Evolutionary conservation across 2,329 filamentous ascomycete genomes (phyloP), one percentile per base, ranked within the genome.

Genomic region (Eutypa lata): DNA sequence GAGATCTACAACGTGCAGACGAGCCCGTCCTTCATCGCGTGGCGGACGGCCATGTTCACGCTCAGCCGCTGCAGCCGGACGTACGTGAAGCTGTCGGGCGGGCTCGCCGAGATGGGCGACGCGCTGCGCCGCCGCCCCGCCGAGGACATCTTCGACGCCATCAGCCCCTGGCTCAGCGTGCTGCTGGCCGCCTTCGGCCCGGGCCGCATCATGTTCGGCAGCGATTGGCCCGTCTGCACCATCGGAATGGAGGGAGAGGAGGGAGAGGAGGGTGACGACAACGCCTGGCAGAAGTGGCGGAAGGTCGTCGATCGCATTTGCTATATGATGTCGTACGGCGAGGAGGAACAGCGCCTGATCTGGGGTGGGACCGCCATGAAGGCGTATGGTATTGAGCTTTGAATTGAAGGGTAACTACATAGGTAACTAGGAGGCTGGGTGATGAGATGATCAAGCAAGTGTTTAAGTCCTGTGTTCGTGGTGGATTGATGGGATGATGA

Each of bases 51-150:
- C 55, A 84, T 96, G 65, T 82, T 82, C 61, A 76, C 80, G 8
- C 84, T 95, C 64, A 82, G 86, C 60, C 79, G 79, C 53, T 82
- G 82, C 66, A 73, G 77, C 47, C 80, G 77, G 48, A 84, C 87
- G n/a, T 95, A 88, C 74, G 89, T 97, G 81, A 96, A 97, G 75
- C 81, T 97, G n/a, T 93, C 89, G 0, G 93, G 93, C 7, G 83
- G 80, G 46, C 92, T 97, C 70, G 85, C 88, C 18, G 90, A 96
- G 72, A 85, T 97, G 71, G 79, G 84, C 3, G 76, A 77, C 46
- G 69, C 75, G 11, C 73, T 86, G 58, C 76, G 75, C 61, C 68
- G 65, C 22, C 73, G 77, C 24, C 68, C 77, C 10, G 67, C 78
- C 33, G 73, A 80, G 52, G 77, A 82, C 35, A 80, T 91, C 52